Conservation (phyloP, 1,139 yeast genomes). For the Candida tetrigidarum region DNA sequence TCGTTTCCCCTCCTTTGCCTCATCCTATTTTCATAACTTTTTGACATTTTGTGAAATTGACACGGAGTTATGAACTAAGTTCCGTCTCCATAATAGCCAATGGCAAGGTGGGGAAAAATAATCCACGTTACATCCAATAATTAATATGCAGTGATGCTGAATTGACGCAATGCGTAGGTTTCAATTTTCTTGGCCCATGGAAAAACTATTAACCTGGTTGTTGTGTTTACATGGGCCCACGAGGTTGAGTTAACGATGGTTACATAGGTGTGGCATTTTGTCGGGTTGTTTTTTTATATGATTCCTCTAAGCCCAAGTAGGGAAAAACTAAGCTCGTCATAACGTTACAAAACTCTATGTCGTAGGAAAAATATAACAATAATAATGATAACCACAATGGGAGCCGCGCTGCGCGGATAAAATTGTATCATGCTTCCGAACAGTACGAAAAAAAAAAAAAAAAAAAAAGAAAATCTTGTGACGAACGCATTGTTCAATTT, state of each 20-base stretch:
- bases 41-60: no score
- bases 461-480: background rate
- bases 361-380: no score
- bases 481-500: no score
- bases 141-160: background rate
- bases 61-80: no score
- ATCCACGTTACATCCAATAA: background rate
- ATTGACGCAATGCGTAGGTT: no score
- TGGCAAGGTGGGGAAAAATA: background rate
- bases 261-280: no score
- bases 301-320: no score
- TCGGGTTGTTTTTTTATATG: background rate
- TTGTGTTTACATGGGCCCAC: background rate
- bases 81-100: background rate
- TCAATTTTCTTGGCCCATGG: constrained; percentile 1
- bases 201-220: background rate
- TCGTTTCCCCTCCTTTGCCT: no score
- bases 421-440: background rate
- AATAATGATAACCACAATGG: background rate
- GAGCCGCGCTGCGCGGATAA: background rate
- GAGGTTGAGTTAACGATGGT: background rate
- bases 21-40: no score
- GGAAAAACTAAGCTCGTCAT: no score
- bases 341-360: no score
- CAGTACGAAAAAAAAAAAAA: background rate